Conservation (phyloP, 495 filamentous ascomycete genomes). For the Hypoxylon subgilvum region DNA sequence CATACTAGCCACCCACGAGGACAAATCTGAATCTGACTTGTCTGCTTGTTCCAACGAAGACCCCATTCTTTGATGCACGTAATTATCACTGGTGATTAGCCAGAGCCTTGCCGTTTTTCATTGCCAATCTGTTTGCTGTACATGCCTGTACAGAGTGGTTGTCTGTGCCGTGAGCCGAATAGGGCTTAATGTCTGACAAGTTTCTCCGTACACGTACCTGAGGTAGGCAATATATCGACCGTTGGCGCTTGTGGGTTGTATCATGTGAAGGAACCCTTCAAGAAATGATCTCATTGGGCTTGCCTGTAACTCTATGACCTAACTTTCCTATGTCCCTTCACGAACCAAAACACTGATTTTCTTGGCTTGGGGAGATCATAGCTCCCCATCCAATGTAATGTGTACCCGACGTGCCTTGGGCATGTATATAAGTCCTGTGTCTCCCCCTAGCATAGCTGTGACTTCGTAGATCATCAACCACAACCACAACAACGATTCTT, state of each 20-base stretch:
- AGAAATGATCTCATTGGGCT: constrained; percentile 35
- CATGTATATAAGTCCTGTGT: constrained; percentile 16
- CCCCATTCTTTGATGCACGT: constrained; percentile 22
- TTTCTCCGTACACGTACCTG: too few relatives aligned
- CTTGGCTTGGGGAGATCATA: constrained; percentile 12
- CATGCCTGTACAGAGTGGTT: background rate
- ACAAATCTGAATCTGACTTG: background rate
- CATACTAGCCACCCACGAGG: constrained; percentile 17
- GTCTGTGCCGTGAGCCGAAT: constrained; percentile 25
- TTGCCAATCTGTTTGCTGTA: too few relatives aligned
- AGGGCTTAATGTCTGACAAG: too few relatives aligned
- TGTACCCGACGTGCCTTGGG: constrained; percentile 6
- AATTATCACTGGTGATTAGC: constrained; percentile 17
- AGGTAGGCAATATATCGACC: too few relatives aligned
- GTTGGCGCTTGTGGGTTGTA: constrained; percentile 11
- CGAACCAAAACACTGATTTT: constrained; percentile 9
- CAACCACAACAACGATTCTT: background rate
- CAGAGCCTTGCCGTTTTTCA: background rate
- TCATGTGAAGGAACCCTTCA: constrained; percentile 8
- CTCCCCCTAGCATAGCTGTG: constrained; percentile 9
- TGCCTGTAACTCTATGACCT: constrained; percentile 30
- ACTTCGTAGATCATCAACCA: background rate
- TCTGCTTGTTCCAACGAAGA: constrained; percentile 2
- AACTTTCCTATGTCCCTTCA: constrained; percentile 17
- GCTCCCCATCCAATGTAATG: background rate